Evolutionary conservation across 2,329 filamentous ascomycete species (phyloP).

Genomic region (Ampelomyces quisqualis): DNA sequence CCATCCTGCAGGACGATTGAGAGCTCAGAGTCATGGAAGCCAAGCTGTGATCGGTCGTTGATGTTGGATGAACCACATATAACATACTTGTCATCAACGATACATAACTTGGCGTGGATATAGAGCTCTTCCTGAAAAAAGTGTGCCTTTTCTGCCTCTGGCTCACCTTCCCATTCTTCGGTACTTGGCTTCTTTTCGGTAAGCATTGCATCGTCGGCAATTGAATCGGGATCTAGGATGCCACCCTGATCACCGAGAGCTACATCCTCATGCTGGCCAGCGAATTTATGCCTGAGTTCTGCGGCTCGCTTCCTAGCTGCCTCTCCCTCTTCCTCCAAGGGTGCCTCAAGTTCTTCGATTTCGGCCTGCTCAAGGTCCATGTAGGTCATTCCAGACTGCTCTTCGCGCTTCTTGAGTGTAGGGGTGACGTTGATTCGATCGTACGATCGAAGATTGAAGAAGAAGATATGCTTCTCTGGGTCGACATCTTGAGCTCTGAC

Average conservation of each 20-base stretch:
- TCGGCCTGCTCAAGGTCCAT: slow-evolving; percentile 83
- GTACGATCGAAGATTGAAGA: slow-evolving; percentile 92
- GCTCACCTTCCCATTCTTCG: slow-evolving; percentile 72
- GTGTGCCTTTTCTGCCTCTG: slow-evolving; percentile 76
- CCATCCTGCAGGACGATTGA: slow-evolving; percentile 88
- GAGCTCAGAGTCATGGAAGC: slow-evolving; percentile 87
- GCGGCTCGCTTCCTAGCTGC: slow-evolving; percentile 49
- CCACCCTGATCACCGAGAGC: slow-evolving; percentile 43
- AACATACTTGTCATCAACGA: slow-evolving; percentile 81
- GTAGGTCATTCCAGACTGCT: slow-evolving; percentile 79
- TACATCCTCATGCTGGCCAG: slow-evolving; percentile 44
- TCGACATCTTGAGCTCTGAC: slow-evolving; percentile 73
- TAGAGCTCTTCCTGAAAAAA: slow-evolving; percentile 97
- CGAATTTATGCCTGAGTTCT: slow-evolving; percentile 51
- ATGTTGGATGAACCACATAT: slow-evolving; percentile 87
- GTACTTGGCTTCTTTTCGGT: slow-evolving; percentile 63
- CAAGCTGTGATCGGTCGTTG: slow-evolving; percentile 86
- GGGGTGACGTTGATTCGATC: slow-evolving; percentile 86
- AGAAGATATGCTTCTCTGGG: slow-evolving; percentile 76
- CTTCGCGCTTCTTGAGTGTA: slow-evolving; percentile 70
- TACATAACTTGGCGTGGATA: slow-evolving; percentile 87
- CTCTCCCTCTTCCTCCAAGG: slow-evolving; percentile 31
- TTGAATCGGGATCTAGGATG: slow-evolving; percentile 59
- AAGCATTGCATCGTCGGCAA: slow-evolving; percentile 82
- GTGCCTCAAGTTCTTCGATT: slow-evolving; percentile 79